Evolutionary conservation across 176 grass and related monocot species (phyloP), one percentile per base, ranked within the genome.

Genomic region (Oryza meyeriana): DNA sequence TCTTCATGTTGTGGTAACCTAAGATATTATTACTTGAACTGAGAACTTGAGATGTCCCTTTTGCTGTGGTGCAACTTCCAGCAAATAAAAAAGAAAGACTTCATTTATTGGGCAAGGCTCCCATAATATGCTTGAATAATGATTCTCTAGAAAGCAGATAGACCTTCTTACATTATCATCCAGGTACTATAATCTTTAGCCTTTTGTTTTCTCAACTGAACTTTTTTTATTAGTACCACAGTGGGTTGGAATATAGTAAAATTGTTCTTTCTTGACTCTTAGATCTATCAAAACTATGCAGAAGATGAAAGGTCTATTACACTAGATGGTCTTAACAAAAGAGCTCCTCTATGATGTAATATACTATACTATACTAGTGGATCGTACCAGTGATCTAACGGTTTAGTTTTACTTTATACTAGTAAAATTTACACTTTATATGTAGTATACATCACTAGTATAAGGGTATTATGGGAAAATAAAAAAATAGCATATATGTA

Each of bases 1-100:
- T 81, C 16, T 72, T 28, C 79, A 58, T 44, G 35, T 52, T 90
- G 64, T 17, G 12, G n/a, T 14, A 55, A 69, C 52, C 52, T 72
- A 77, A 71, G 68, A 32, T 47, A 65, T 11, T 79, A 33, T 48
- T 71, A 17, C 24, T 64, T 64, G 50, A n/a, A 11, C 7, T 63
- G 41, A 12, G 9, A 30, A n/a, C 14, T 17, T 63, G 68, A 5
- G 14, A 24, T 74, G 44, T 33, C 4, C 17, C 26, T 81, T 40
- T 72, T 27, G 12, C 18, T 42, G 32, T 74, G 14, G 35, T 18
- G 22, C 36, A 33, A 63, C 68, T 79, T 65, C 10, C 33, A 66
- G 9, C 24, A 64, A 65, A 79, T 36, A 79, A 64, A 71, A 22
- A 69, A 71, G 34, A 39, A 69, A 39, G 38, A 31, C 70, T 73